Evolutionary conservation across 345 rosid genomes (phyloP).

Genomic region (Leavenworthia alabamica): DNA sequence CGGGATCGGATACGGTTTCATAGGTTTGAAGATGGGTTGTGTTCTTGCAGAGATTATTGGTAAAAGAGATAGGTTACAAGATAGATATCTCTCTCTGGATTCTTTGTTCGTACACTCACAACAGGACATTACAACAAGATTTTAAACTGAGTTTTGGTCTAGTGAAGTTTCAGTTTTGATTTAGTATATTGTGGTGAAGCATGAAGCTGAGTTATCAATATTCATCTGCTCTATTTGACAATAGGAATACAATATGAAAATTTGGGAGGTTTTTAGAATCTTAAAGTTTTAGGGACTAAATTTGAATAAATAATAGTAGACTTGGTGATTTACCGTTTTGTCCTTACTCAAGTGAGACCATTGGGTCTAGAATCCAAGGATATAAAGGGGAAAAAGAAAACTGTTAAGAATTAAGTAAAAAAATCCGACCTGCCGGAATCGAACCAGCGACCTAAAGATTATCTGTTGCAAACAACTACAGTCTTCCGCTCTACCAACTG

Average conservation of each 20-base stretch:
- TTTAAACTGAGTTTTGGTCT: not conserved
- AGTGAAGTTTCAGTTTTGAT: not conserved
- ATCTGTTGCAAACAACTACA: constrained; percentile 45
- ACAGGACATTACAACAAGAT: not conserved
- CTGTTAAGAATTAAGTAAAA: constrained; percentile 18
- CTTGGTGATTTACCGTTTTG: not conserved
- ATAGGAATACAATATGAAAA: not conserved
- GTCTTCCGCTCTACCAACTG: constrained; percentile 99
- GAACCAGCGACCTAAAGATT: no score
- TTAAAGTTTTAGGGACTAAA: not conserved
- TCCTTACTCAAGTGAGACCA: not conserved
- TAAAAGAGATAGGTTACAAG: not conserved
- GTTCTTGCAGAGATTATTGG: constrained; percentile 77
- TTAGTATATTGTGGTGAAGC: not conserved
- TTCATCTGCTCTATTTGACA: not conserved
- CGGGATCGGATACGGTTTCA: constrained; percentile 84
- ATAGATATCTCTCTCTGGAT: not conserved
- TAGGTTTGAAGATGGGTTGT: constrained; percentile 63
- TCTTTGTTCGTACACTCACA: not conserved
- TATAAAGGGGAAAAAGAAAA: not conserved
- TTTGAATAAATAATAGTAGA: not conserved
- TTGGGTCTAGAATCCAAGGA: not conserved
- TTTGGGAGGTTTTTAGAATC: not conserved
- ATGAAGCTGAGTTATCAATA: not conserved
- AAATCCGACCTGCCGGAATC: no score